These are phyloP conservation scores for Jatropha podagrica DNA, from an alignment of 441 rosid genomes.

Conservation along the genomic window DNA sequence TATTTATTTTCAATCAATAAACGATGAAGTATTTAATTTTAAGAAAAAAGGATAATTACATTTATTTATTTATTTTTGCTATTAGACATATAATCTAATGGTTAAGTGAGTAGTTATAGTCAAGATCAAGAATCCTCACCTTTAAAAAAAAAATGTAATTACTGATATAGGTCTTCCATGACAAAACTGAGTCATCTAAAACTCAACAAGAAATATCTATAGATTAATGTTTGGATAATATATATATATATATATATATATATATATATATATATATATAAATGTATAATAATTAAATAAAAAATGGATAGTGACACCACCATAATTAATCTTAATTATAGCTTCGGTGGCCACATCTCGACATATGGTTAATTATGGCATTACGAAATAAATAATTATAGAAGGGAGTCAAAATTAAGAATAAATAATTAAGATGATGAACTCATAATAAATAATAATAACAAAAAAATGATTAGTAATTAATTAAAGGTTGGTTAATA, in stretches of 20 bases:
- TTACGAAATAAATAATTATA: background rate
- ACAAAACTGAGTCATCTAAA: constrained; percentile 7
- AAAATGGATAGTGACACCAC: constrained; percentile 5
- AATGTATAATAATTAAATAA: background rate
- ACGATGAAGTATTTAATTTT: no score
- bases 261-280: no score
- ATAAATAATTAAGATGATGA: background rate
- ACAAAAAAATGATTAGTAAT: background rate
- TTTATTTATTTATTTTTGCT: no score
- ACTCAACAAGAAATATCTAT: background rate
- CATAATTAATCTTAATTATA: background rate
- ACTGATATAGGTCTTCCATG: background rate
- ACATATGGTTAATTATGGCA: background rate
- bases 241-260: no score
- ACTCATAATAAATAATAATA: background rate
- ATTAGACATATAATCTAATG: no score
- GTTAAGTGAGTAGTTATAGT: no score
- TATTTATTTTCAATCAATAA: no score
- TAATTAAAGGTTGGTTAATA: background rate
- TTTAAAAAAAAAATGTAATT: background rate
- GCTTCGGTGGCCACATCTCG: constrained; percentile 6
- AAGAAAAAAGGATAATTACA: no score
- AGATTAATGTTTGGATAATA: background rate
- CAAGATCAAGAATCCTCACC: no score
- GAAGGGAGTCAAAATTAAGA: background rate